Evolutionary conservation across 257 asterid species (phyloP), one percentile per base, ranked within the genome.

Genomic region (Solanum ossicruentum): DNA sequence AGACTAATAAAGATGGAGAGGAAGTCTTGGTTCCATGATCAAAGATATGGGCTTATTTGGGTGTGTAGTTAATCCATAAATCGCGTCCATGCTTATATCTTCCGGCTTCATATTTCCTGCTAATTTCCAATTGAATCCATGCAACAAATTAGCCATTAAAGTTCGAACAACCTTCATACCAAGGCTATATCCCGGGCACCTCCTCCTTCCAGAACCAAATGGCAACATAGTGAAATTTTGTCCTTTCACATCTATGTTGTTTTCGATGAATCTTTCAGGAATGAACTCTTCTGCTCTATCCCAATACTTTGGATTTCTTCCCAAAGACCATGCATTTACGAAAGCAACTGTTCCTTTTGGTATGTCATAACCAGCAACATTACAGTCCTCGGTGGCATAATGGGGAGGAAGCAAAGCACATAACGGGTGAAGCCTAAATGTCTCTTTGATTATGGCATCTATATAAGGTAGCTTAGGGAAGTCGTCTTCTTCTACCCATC

Each of bases 11-110:
- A 89, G 84, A 43, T 88, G 85, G 7, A 10, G 0, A 5, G 89
- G 83, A 41, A 88, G 88, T 9, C 88, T 86, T 81, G 88, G 89
- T 43, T 89, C 83, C 78, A 86, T 28, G n/a, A 87, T 28, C 26
- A 87, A 18, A 26, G 82, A 18, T 82, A 80, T 17, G 3, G 86
- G 81, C 2, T 80, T 28, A 39, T 86, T 85, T 16, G 89, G 89
- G 26, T 28, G 85, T 23, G 85, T 73, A 2, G 85, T 8, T 1
- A 89, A 85, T 47, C 87, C 89, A 77, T 83, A 89, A 3, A 51
- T 13, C 26, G 85, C 91, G 26, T 87, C 92, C 86, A 86, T 70
- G 78, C 86, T 41, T 32, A 89, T 23, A 70, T 90, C 91, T 71
- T 85, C 86, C 4, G 73, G 41, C 83, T 8, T 86, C 89, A 54